Base-by-base conservation (phyloP, 108 stramenopile species). In the Cyclotella baltica region DNA sequence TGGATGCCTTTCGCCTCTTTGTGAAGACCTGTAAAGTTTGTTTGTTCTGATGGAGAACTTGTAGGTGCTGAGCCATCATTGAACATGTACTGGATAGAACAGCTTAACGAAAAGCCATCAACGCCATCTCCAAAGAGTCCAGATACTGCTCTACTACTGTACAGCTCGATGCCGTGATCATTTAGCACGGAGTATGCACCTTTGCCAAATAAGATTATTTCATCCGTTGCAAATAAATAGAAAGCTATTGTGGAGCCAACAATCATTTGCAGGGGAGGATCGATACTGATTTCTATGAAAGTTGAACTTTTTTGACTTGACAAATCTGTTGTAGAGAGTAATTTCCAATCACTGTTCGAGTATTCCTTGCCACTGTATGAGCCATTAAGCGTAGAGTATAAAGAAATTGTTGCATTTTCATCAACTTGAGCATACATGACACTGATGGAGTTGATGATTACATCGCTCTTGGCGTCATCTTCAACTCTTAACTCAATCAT, bases 61-160 rank as follows among this genome's bases (percentile, higher is more conserved):
- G 59, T 61, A 2, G 67, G 48, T 52, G 2, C 35, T 36, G 1
- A 38, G 20, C 20, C 51, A 57, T 75, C 66, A 46, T 58, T 55
- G 31, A 75, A 22, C 31, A 59, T 6, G 58, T 75, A 75, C 4
- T 25, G 38, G 11, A 67, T 40, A 16, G 50, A 50, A 29, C 77
- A 78, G 62, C 47, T 70, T 62, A 78, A 50, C 15, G 77, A 64
- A 35, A 78, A 78, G 3, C 69, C 62, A 15, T 78, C 77, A 35
- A 78, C 6, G 19, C 62, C 77, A 38, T 63, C 52, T 35, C 77
- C 77, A 57, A 70, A 78, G 29, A n/a, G 23, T 18, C 76, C 76
- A n/a, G 77, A 53, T 0, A 78, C 62, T n/a, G 77, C 77, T 48
- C 53, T 69, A 53, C 63, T 78, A 36, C 77, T 78, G 38, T 51